Evolutionary conservation across 495 filamentous ascomycete species (phyloP), one percentile per base, ranked within the genome.

Genomic region (Astrothelium subdiscretum): DNA sequence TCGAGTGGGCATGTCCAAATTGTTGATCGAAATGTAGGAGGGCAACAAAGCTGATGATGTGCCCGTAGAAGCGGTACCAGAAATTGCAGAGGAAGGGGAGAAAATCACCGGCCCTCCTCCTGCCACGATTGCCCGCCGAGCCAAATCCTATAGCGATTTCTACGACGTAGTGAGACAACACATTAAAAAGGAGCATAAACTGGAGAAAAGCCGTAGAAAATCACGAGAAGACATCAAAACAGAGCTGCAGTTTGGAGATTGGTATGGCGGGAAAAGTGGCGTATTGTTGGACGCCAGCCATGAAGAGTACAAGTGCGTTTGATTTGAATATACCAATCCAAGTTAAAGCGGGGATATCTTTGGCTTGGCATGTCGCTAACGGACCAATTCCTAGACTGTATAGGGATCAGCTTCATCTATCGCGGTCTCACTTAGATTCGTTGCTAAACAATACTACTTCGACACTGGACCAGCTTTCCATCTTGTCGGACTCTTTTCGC

Each of bases 401-500:
- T 68, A 80, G 85, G 63, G 85, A 92, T 68, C 87, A 95, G 72
- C 79, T 99, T 10, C 81, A 81, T 52, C 78, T 90, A 71, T 87
- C 89, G 2, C 85, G 88, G 69, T 81, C 86, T 2, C 90, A 95
- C 70, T 80, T 97, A 32, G 84, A 90, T 62, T 79, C 79, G n/a
- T 80, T 99, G n/a, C 76, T 97, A 22, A 74, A 78, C 38, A 87
- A 87, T 68, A 89, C 91, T 2, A 80, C 86, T 59, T 81, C 79
- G 4, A 85, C 90, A 0, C 81, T 97, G 18, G 78, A 84, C 38
- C 78, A 90, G 35, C 79, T 99, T 29, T 83, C 86, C 27, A 83
- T 77, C 10, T 80, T 97, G 29, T 88, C 91, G 59, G 81, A 85
- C 66, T 89, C 90, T 29, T 99, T 97, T 74, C 83, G 81, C 63